A percentile compares a stretch with the other conserved stretches of the same genome.
These are phyloP conservation scores for Allomyces arbusculus DNA, from an alignment of 192 early-diverging fungal species.

Conservation along the genomic window DNA sequence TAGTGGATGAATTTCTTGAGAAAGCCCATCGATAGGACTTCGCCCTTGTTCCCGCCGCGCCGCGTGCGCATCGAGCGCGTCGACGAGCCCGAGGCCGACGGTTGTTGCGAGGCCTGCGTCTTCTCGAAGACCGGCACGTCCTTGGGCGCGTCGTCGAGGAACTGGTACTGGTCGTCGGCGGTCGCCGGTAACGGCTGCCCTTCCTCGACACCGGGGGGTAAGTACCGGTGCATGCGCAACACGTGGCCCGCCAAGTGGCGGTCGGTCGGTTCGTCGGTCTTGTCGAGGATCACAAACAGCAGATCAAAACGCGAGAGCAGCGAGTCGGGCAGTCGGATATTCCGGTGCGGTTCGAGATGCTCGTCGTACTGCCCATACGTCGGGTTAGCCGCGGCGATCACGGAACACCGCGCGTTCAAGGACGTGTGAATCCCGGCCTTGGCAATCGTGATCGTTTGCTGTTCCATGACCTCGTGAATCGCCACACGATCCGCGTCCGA, in stretches of 20 bases:
- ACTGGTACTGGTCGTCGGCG: slow-evolving; percentile 34
- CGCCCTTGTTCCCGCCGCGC: slow-evolving; percentile 2
- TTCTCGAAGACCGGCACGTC: background rate
- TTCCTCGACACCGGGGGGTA: slow-evolving; percentile 27
- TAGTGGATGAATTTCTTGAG: slow-evolving; percentile 91
- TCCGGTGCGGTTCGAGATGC: slow-evolving; percentile 85
- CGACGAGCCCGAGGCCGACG: slow-evolving; percentile 5
- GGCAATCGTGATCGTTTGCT: slow-evolving; percentile 92
- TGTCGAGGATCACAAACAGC: slow-evolving; percentile 92
- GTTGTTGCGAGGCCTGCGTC: background rate
- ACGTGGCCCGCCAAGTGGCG: slow-evolving; percentile 83
- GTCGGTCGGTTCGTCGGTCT: slow-evolving; percentile 72
- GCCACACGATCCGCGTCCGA: slow-evolving; percentile 89
- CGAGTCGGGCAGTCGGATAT: slow-evolving; percentile 83
- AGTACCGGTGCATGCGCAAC: slow-evolving; percentile 53
- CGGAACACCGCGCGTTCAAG: slow-evolving; percentile 81
- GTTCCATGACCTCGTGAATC: slow-evolving; percentile 99
- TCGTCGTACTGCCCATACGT: slow-evolving; percentile 88
- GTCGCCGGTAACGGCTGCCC: slow-evolving; percentile 52
- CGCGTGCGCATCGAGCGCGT: background rate
- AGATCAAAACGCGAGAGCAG: slow-evolving; percentile 99
- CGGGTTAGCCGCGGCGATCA: slow-evolving; percentile 92
- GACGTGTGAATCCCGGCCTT: slow-evolving; percentile 93
- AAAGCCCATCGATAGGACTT: slow-evolving; percentile 65
- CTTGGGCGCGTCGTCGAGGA: slow-evolving; percentile 15